Conservation (phyloP, 106 monocot genomes). For the Platanthera guangdongensis region DNA sequence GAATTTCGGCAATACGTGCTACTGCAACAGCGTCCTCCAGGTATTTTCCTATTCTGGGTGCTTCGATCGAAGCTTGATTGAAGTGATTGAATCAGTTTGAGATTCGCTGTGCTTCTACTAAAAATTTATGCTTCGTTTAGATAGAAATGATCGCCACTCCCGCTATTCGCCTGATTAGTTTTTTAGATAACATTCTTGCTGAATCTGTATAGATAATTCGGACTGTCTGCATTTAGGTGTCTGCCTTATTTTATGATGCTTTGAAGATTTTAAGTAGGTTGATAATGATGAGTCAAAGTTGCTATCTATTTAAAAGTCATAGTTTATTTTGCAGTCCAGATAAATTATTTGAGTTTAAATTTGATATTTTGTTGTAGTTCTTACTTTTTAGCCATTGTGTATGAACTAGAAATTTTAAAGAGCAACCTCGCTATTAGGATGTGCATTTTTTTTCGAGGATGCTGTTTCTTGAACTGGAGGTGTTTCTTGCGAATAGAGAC, state of each 20-base stretch:
- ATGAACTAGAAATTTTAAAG: neutral
- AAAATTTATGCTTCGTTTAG: neutral
- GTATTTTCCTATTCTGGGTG: conserved; percentile 4
- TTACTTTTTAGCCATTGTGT: neutral
- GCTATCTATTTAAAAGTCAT: neutral
- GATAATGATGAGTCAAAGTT: neutral
- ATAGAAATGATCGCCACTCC: neutral
- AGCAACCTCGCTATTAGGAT: neutral
- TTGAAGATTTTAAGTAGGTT: neutral
- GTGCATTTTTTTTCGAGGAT: neutral
- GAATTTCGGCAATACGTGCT: conserved; percentile 82
- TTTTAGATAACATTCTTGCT: neutral
- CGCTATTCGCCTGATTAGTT: neutral
- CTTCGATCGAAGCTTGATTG: neutral
- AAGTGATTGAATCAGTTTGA: neutral
- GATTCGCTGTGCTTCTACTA: neutral
- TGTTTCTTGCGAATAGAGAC: too few relatives aligned
- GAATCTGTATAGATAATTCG: neutral
- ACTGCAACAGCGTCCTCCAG: conserved; percentile 75
- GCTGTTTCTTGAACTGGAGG: neutral
- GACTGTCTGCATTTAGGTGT: neutral
- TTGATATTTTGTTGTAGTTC: neutral
- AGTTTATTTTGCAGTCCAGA: neutral
- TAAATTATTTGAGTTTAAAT: neutral
- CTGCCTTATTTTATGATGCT: neutral